These are phyloP conservation scores for Lactuca sativa DNA, from an alignment of 129 eudicot species.

Conservation along the genomic window DNA sequence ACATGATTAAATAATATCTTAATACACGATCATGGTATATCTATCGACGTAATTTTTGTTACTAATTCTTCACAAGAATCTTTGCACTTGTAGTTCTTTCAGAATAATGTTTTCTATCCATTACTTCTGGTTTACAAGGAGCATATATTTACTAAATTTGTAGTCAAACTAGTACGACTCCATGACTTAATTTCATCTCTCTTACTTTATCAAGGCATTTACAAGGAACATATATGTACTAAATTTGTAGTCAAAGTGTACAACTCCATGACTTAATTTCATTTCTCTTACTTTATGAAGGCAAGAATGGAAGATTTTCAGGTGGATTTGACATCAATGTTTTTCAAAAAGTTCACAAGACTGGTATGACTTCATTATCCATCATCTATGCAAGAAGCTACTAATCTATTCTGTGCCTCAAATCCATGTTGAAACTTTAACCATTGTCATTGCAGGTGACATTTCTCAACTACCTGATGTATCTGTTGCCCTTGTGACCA, in stretches of 20 bases:
- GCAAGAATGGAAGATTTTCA: conserved; percentile 74
- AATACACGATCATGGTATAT: not conserved
- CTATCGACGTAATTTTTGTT: not conserved
- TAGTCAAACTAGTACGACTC: not conserved
- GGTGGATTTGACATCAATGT: conserved; percentile 96
- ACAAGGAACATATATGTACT: not conserved
- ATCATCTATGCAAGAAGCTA: not conserved
- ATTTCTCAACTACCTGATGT: conserved; percentile 61
- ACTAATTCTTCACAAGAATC: conserved; percentile 2
- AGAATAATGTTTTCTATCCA: not conserved
- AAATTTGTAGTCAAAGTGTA: conserved; percentile 1
- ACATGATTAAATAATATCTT: not conserved
- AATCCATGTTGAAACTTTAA: not conserved
- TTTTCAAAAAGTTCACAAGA: conserved; percentile 66
- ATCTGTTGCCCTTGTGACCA: conserved; percentile 60
- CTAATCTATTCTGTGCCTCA: not conserved
- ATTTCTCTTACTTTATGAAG: conserved; percentile 37
- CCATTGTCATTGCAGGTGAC: conserved; percentile 50
- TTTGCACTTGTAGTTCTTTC: not conserved
- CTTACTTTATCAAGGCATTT: conserved; percentile 47
- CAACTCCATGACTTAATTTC: not conserved
- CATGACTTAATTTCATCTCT: not conserved
- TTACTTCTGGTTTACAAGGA: too few species aligned
- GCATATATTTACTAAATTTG: not conserved
- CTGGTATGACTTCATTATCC: conserved; percentile 47